Evolutionary conservation across 2,329 filamentous ascomycete species (phyloP), one percentile per base, ranked within the genome.

Genomic region (Pseudocercospora eumusae): DNA sequence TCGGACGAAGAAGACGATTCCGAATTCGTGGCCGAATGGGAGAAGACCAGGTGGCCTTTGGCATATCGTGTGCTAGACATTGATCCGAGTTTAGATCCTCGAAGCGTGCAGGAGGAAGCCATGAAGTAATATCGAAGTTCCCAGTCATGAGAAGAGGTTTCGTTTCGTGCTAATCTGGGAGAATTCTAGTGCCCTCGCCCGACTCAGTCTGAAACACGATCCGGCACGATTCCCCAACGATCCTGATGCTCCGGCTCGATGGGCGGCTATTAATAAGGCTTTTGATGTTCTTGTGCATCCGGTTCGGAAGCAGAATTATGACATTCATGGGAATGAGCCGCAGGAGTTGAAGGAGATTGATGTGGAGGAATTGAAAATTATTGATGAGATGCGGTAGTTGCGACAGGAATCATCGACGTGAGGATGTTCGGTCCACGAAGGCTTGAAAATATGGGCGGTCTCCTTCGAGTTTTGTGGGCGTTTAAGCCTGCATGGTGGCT

Each of bases 41-140:
- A 60, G 45, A 64, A 61, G 28, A 55, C 60, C 5, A 42, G 56
- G 7, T 69, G 66, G 69, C 69, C 65, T 6, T 58, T 71, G 4
- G 62, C 69, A 25, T 72, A 71, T 58, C 66, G 64, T 8, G 69
- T 72, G 23, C 45, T 72, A n/a, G 66, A 68, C 40, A 57, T 72
- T 28, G 62, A 69, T 31, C 70, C 70, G 1, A 55, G 49, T 4
- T 66, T 67, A 3, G 60, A 63, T 21, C 45, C 63, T 0, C 36
- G 58, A n/a, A 47, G 62, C 15, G 64, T 70, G 7, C 59, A 66
- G 20, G 21, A 57, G 1, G 36, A 60, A 9, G 53, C 65, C 25
- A 64, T 66, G 20, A 67, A 60, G 68, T 68, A 60, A 60, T 45
- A 62, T 45, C 11, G 20, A 7, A 1, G 13, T 3, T 4, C n/a